Conservation (phyloP, 306 rosid species). For the Elaeagnus macrophylla region DNA sequence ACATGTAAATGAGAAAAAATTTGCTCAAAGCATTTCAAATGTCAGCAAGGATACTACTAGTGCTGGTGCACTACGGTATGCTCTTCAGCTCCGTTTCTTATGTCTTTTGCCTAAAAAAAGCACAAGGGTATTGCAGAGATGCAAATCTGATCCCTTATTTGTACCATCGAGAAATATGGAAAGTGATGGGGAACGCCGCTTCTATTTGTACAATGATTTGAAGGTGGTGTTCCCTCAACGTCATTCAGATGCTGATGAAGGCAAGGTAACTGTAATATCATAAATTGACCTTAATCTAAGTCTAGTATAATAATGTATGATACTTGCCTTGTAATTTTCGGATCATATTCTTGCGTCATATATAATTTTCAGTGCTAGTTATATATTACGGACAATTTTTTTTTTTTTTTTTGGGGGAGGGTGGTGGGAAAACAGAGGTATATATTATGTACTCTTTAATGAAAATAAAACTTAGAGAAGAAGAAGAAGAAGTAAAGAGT, state of each 20-base stretch:
- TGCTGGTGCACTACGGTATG: constrained; percentile 48
- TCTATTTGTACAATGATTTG: constrained; percentile 72
- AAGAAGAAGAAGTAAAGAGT: too few species aligned
- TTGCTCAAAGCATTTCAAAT: constrained; percentile 26
- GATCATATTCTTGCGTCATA: too few species aligned
- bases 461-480: too few species aligned
- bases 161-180: constrained; percentile 28
- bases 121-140: constrained; percentile 44
- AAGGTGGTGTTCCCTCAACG: constrained; percentile 89
- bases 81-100: constrained; percentile 59
- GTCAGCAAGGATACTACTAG: constrained; percentile 18
- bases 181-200: constrained; percentile 41
- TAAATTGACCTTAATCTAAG: not conserved
- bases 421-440: too few species aligned
- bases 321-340: too few species aligned
- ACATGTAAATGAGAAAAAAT: constrained; percentile 16
- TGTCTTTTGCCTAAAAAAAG: constrained; percentile 50
- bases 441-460: too few species aligned
- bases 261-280: constrained; percentile 40
- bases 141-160: constrained; percentile 31
- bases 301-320: not conserved
- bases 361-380: too few species aligned
- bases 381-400: too few species aligned
- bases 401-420: too few species aligned
- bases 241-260: constrained; percentile 80